These are phyloP conservation scores for Boletus sp. DNA, from an alignment of 768 basidiomycete species.

Conservation along the genomic window DNA sequence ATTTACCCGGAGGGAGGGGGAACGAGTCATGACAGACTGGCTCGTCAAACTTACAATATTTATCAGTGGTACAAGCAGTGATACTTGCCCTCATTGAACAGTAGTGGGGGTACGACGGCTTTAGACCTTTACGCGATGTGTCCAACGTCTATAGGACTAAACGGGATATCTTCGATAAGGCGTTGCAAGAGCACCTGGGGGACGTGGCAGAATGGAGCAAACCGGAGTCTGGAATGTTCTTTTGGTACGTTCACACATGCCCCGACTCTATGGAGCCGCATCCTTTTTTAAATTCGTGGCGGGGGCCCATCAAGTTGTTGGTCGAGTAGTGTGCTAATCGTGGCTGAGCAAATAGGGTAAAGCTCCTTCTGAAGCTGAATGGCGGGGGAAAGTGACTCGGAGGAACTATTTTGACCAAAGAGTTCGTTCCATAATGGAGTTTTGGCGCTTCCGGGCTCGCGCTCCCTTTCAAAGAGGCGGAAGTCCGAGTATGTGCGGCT, in stretches of 20 bases:
- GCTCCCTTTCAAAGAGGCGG: constrained; percentile 64
- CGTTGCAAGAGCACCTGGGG: constrained; percentile 65
- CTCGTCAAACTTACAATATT: constrained; percentile 60
- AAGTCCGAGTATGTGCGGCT: constrained; percentile 71
- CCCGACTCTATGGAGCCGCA: background rate
- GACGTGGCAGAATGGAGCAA: constrained; percentile 67
- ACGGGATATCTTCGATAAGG: constrained; percentile 68
- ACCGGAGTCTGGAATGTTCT: constrained; percentile 81
- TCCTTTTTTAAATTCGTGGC: constrained; percentile 7
- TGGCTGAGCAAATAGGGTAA: constrained; percentile 46
- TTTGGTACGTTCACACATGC: constrained; percentile 51
- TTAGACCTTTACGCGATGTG: constrained; percentile 62
- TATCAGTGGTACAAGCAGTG: constrained; percentile 57
- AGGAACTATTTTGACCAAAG: constrained; percentile 66
- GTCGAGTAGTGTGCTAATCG: constrained; percentile 1
- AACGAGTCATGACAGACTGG: constrained; percentile 42
- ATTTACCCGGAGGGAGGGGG: background rate
- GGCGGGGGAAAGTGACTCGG: constrained; percentile 54
- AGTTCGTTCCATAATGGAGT: constrained; percentile 74
- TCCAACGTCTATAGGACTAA: constrained; percentile 63
- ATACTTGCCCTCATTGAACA: constrained; percentile 46
- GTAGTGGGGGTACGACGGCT: constrained; percentile 71
- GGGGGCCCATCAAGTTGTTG: background rate
- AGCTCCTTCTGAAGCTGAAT: constrained; percentile 43
- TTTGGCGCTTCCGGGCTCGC: constrained; percentile 74